These are phyloP conservation scores for Cornus controversa DNA, from an alignment of 148 eudicot species.

Conservation along the genomic window DNA sequence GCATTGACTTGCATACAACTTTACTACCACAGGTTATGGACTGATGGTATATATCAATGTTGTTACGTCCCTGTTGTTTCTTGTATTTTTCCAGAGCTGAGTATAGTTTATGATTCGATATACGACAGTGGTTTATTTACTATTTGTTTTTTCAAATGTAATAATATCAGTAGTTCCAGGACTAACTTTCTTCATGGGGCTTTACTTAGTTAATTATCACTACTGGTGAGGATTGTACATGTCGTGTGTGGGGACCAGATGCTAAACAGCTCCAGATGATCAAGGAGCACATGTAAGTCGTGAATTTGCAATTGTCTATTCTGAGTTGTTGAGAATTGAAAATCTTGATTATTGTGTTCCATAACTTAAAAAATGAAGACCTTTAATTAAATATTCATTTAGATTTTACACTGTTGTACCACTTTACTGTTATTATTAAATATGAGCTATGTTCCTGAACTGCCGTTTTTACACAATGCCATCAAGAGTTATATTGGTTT, in stretches of 20 bases:
- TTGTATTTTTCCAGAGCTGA: neutral
- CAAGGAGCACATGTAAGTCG: conserved; percentile 87
- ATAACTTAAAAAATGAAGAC: neutral
- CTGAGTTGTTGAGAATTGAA: neutral
- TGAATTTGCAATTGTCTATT: neutral
- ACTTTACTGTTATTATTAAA: too few species aligned
- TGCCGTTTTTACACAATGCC: too few species aligned
- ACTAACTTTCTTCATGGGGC: conserved; percentile 25
- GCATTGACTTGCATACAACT: neutral
- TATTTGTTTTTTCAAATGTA: neutral
- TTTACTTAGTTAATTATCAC: conserved; percentile 71
- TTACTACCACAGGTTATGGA: neutral
- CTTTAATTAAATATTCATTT: neutral
- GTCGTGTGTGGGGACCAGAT: conserved; percentile 85
- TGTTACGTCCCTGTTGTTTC: neutral
- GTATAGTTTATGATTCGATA: neutral
- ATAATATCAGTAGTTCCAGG: conserved; percentile 2
- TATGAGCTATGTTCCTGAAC: too few species aligned
- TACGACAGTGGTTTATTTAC: neutral
- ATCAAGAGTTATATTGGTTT: too few species aligned
- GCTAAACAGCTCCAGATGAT: conserved; percentile 64
- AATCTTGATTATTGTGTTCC: neutral
- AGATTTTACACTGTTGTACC: too few species aligned
- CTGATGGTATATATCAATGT: neutral
- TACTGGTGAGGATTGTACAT: conserved; percentile 97